These are phyloP conservation scores for Vitis hybrid DNA, from an alignment of 177 flowering plant species.

Conservation along the genomic window DNA sequence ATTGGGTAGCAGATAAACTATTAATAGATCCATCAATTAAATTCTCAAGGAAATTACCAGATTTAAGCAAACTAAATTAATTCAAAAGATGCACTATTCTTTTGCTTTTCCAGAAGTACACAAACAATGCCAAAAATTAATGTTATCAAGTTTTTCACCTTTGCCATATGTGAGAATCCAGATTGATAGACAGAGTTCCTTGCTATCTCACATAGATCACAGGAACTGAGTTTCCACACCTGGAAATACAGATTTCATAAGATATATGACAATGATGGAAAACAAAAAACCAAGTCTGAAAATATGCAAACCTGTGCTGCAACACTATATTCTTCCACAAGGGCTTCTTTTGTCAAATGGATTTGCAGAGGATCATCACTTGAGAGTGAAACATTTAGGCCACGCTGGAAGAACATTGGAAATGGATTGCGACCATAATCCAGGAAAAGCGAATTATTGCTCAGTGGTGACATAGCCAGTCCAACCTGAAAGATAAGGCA, in stretches of 20 bases:
- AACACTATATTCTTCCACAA: constrained; percentile 69
- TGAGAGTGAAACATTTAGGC: constrained; percentile 65
- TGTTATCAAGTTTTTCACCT: constrained; percentile 27
- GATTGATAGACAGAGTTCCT: constrained; percentile 67
- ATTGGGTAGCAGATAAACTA: too few relatives aligned
- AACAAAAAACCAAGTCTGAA: neutral
- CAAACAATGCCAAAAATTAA: neutral
- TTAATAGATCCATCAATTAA: too few relatives aligned
- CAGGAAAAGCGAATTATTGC: constrained; percentile 62
- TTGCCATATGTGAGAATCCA: constrained; percentile 54
- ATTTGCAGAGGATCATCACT: constrained; percentile 69
- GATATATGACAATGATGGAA: neutral
- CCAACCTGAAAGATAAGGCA: constrained; percentile 38
- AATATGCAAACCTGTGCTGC: constrained; percentile 45
- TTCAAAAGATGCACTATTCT: too few relatives aligned
- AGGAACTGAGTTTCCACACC: constrained; percentile 69
- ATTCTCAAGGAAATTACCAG: too few relatives aligned
- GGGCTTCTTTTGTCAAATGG: constrained; percentile 66
- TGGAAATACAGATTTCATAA: constrained; percentile 18
- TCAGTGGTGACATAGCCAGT: constrained; percentile 62
- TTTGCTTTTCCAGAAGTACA: too few relatives aligned
- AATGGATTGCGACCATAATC: constrained; percentile 61
- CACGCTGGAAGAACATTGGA: constrained; percentile 58
- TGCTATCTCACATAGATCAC: constrained; percentile 67
- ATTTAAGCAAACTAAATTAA: too few relatives aligned